These are phyloP conservation scores for Pythium insidiosum DNA, from an alignment of 352 stramenopile species.

Conservation along the genomic window DNA sequence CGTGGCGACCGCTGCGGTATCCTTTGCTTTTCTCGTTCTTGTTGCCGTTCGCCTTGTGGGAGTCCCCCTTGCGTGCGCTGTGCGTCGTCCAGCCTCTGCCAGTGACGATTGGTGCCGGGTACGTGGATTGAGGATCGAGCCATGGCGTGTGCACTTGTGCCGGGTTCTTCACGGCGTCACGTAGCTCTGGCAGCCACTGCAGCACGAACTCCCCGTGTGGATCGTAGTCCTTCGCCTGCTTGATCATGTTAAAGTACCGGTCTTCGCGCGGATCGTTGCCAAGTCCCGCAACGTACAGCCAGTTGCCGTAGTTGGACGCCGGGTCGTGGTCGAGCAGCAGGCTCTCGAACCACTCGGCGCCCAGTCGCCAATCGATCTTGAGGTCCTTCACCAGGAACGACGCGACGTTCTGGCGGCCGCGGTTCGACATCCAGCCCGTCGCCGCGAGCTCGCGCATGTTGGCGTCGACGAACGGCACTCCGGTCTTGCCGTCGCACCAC, in stretches of 20 bases:
- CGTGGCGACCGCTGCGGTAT: constrained; percentile 7
- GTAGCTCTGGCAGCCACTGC: constrained; percentile 8
- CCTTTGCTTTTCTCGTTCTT: constrained; percentile 13
- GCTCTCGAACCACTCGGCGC: constrained; percentile 13
- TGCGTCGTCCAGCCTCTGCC: constrained; percentile 8
- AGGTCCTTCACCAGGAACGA: constrained; percentile 10
- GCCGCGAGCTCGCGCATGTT: constrained; percentile 9
- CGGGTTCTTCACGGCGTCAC: constrained; percentile 1
- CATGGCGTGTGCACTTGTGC: constrained; percentile 10
- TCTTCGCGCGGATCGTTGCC: constrained; percentile 9
- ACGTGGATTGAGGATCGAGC: constrained; percentile 4
- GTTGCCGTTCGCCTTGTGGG: constrained; percentile 8
- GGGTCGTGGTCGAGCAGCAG: constrained; percentile 10
- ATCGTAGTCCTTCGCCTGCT: constrained; percentile 16
- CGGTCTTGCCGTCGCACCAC: constrained; percentile 9
- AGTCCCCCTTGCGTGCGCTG: constrained; percentile 1
- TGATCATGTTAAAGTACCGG: constrained; percentile 15
- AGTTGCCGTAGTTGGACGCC: constrained; percentile 12
- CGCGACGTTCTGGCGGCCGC: constrained; percentile 8
- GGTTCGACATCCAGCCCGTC: constrained; percentile 12
- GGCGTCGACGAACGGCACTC: constrained; percentile 10
- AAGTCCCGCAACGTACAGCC: constrained; percentile 9
- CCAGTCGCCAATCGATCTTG: constrained; percentile 5
- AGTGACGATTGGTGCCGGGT: constrained; percentile 5
- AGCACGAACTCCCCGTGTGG: constrained; percentile 7